Conservation (phyloP, 2,329 filamentous ascomycete genomes). For the Tolypocladium capitatum region DNA sequence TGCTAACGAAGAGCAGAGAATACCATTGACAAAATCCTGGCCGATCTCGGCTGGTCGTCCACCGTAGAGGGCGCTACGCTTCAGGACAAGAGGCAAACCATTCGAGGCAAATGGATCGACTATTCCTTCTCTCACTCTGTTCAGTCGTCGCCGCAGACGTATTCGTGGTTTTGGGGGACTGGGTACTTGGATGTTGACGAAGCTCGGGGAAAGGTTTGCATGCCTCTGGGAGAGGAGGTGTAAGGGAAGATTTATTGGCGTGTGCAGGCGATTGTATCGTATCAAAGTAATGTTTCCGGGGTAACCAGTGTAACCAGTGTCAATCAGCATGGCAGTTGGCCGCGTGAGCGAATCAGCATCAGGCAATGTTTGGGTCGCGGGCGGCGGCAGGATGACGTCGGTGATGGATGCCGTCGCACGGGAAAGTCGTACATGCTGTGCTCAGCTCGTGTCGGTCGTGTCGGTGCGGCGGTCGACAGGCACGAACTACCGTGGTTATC, state of each 20-base stretch:
- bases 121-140: not conserved
- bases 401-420: too few species aligned
- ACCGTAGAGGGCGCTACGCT: not conserved
- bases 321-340: too few species aligned
- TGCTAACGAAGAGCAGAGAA: too few species aligned
- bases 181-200: not conserved
- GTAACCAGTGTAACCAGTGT: too few species aligned
- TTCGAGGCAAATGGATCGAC: not conserved
- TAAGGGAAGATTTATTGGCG: too few species aligned
- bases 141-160: not conserved
- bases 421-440: too few species aligned
- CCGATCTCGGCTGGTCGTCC: not conserved
- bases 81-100: not conserved
- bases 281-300: too few species aligned
- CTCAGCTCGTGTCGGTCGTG: not conserved
- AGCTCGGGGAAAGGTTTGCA: not conserved
- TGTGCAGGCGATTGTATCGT: too few species aligned
- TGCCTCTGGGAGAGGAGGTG: too few species aligned
- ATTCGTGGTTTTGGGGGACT: not conserved
- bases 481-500: not conserved
- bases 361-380: too few species aligned
- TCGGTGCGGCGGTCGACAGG: not conserved
- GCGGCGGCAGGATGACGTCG: too few species aligned
- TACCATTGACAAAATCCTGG: not conserved
- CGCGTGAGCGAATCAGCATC: too few species aligned